A percentile compares a stretch with the other conserved stretches of the same genome.
These are phyloP conservation scores for Fusarium bulbicola DNA, from an alignment of 2,329 filamentous ascomycete species.

Conservation along the genomic window DNA sequence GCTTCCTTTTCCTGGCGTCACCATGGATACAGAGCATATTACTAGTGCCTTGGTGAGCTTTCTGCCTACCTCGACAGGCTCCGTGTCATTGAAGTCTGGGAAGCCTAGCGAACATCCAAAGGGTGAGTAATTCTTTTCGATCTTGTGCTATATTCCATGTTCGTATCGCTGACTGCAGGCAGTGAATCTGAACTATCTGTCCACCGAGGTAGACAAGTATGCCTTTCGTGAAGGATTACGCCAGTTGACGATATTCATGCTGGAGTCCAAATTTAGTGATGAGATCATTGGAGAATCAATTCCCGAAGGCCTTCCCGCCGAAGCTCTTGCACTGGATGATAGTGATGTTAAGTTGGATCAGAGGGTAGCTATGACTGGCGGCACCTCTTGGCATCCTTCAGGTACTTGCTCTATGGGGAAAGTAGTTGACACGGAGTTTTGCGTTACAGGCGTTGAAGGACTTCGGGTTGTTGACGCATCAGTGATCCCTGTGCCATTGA, in stretches of 20 bases:
- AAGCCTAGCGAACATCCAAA: conserved; percentile 34
- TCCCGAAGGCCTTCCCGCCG: conserved; percentile 15
- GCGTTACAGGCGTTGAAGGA: conserved; percentile 55
- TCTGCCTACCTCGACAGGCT: conserved; percentile 39
- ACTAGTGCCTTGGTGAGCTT: conserved; percentile 36
- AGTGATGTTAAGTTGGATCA: conserved; percentile 35
- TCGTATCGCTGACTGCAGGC: not conserved
- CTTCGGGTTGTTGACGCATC: conserved; percentile 49
- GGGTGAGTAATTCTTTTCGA: conserved; percentile 12
- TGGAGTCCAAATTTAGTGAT: conserved; percentile 28
- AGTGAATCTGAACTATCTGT: conserved; percentile 39
- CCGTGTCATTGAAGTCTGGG: conserved; percentile 30
- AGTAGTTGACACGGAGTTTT: conserved; percentile 65
- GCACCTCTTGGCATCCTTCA: conserved; percentile 62
- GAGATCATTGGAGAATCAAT: conserved; percentile 36
- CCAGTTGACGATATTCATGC: conserved; percentile 36
- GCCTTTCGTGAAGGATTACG: conserved; percentile 37
- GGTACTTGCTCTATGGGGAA: conserved; percentile 64
- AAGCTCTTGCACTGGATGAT: conserved; percentile 27
- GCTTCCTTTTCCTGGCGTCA: conserved; percentile 34
- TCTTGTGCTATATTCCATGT: too few species aligned
- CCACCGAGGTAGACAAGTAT: conserved; percentile 39
- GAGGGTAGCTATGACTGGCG: conserved; percentile 28
- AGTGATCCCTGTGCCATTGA: conserved; percentile 45
- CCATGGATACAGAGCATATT: conserved; percentile 35